Conservation (phyloP, 805 yeast species). For the Ogataea salicorniae region DNA sequence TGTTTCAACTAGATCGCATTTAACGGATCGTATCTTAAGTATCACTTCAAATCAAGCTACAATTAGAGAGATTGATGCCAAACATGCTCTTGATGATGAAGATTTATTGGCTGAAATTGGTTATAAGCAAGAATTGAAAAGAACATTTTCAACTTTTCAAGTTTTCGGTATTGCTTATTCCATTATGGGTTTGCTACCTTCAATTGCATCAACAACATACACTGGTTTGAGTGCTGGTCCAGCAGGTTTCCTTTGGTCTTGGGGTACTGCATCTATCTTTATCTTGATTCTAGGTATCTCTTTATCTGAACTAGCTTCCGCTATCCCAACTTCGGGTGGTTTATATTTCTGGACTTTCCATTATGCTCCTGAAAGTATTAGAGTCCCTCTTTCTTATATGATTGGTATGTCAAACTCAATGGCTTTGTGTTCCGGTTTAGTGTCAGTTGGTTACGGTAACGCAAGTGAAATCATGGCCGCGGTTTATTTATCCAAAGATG, state of each 20-base stretch:
- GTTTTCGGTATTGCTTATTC: constrained; percentile 69
- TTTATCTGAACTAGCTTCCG: constrained; percentile 61
- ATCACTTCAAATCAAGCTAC: too few relatives aligned
- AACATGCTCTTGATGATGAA: constrained; percentile 16
- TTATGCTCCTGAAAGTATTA: constrained; percentile 51
- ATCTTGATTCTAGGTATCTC: constrained; percentile 55
- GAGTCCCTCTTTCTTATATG: constrained; percentile 52
- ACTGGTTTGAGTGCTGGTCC: constrained; percentile 54
- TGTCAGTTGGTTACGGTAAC: constrained; percentile 67
- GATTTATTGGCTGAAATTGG: constrained; percentile 53
- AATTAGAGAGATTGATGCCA: not conserved
- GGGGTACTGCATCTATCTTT: constrained; percentile 57
- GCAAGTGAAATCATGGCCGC: constrained; percentile 55
- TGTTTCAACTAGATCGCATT: too few relatives aligned
- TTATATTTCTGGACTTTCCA: constrained; percentile 64
- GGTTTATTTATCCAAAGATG: constrained; percentile 46
- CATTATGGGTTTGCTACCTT: constrained; percentile 67
- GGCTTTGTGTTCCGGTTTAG: constrained; percentile 61
- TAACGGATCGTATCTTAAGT: not conserved
- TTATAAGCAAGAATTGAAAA: constrained; percentile 60
- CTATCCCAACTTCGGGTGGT: constrained; percentile 76
- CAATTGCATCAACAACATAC: constrained; percentile 51
- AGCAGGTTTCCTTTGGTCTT: constrained; percentile 66
- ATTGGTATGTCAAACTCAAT: constrained; percentile 66
- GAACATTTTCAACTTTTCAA: constrained; percentile 57